Percentiles rank a stretch among this genome's conserved stretches.
These are phyloP conservation scores for Cicer bijugum DNA, from an alignment of 306 rosid genomes.

Conservation along the genomic window DNA sequence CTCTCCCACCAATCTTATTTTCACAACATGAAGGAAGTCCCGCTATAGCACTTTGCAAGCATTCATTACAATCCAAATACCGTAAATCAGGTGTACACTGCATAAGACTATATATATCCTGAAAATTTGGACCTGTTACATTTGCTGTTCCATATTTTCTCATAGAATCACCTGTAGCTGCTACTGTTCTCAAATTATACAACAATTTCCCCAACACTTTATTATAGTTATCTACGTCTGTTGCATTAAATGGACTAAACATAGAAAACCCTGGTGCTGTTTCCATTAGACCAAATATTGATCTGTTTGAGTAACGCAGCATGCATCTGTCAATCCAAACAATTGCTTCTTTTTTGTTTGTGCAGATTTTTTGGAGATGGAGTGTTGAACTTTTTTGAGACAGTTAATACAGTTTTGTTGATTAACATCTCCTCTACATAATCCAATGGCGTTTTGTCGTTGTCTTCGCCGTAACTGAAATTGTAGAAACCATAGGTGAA, in stretches of 20 bases:
- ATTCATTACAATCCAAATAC: background rate
- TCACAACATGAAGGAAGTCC: background rate
- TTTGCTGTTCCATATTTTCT: background rate
- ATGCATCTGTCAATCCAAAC: conserved; percentile 39
- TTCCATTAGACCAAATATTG: background rate
- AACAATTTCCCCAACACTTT: background rate
- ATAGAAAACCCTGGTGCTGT: background rate
- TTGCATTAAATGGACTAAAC: background rate
- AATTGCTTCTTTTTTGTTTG: conserved; percentile 53
- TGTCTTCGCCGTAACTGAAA: conserved; percentile 36
- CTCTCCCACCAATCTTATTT: background rate
- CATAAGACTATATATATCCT: background rate
- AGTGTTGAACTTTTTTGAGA: conserved; percentile 31
- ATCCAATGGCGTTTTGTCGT: conserved; percentile 43
- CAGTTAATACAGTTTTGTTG: conserved; percentile 45
- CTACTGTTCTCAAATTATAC: background rate
- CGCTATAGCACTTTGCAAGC: background rate
- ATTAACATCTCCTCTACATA: conserved; percentile 54
- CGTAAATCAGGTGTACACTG: conserved; percentile 17
- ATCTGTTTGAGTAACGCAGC: conserved; percentile 44
- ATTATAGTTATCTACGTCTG: background rate
- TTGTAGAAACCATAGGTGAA: conserved; percentile 46
- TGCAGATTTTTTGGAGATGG: conserved; percentile 41
- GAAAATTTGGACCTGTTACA: background rate
- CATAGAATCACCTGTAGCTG: background rate